Evolutionary conservation across 164 flowering plant genomes (phyloP).

Genomic region (Kalanchoe fedtschenkoi): DNA sequence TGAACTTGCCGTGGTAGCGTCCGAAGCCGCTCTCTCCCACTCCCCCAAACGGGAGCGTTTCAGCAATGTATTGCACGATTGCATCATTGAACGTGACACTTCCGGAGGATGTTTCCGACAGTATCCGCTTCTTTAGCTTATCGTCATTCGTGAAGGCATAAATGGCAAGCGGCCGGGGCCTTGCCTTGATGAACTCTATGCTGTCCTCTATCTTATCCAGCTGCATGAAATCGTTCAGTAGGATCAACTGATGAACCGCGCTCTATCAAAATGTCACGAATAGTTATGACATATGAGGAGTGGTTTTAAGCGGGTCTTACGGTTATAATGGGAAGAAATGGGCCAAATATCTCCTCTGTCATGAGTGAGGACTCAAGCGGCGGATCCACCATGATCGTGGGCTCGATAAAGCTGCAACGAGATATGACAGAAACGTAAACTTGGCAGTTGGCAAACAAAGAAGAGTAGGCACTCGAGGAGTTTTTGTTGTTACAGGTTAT

Average conservation of each 20-base stretch:
- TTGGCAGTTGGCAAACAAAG: background rate
- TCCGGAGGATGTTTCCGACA: slow-evolving; percentile 33
- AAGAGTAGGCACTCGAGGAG: background rate
- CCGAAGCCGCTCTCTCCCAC: slow-evolving; percentile 37
- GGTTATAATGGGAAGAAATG: slow-evolving; percentile 35
- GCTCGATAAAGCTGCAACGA: slow-evolving; percentile 19
- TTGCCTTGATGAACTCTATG: background rate
- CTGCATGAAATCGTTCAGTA: background rate
- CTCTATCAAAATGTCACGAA: background rate
- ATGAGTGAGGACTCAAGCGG: slow-evolving; percentile 26
- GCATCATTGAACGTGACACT: slow-evolving; percentile 29
- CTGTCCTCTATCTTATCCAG: slow-evolving; percentile 1
- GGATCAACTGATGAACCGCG: background rate
- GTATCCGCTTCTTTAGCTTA: slow-evolving; percentile 14
- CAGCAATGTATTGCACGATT: slow-evolving; percentile 23
- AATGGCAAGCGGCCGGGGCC: background rate
- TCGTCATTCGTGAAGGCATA: background rate
- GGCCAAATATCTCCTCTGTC: slow-evolving; percentile 41
- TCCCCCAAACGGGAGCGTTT: slow-evolving; percentile 38
- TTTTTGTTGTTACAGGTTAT: slow-evolving; percentile 27
- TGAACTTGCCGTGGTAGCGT: slow-evolving; percentile 37
- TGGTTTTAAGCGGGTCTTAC: slow-evolving; percentile 13
- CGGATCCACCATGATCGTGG: slow-evolving; percentile 35
- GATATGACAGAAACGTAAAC: background rate
- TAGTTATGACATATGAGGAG: background rate